phyloP scores from a whole-genome alignment of 805 yeast genomes.

The Metschnikowia chrysomelidarum region DNA sequence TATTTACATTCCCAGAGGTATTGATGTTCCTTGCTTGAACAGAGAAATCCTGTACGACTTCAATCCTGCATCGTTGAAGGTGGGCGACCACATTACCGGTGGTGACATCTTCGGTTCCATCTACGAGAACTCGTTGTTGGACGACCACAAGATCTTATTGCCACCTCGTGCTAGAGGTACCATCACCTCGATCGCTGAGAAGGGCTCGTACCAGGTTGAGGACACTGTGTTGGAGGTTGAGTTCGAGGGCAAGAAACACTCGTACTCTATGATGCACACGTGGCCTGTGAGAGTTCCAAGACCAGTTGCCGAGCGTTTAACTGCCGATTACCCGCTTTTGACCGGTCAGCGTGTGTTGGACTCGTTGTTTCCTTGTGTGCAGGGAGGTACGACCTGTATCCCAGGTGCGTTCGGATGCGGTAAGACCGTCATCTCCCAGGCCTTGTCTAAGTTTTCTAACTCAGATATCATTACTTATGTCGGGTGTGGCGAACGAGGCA shows the following conservation, averaged over 20 bases:
- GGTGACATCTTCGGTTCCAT: constrained; percentile 96
- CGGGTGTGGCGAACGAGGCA: constrained; percentile 93
- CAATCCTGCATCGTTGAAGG: constrained; percentile 72
- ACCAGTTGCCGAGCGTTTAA: constrained; percentile 91
- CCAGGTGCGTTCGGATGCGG: constrained; percentile 99
- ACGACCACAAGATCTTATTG: constrained; percentile 88
- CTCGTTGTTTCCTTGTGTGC: constrained; percentile 97
- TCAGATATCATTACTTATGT: constrained; percentile 95
- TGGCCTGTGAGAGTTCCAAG: constrained; percentile 99
- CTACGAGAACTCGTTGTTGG: constrained; percentile 88
- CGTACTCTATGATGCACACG: constrained; percentile 93
- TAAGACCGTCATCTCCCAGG: constrained; percentile 96
- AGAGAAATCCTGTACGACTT: constrained; percentile 83
- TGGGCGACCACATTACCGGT: constrained; percentile 97
- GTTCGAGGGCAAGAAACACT: constrained; percentile 79
- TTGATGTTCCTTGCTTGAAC: constrained; percentile 91
- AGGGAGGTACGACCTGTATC: constrained; percentile 99
- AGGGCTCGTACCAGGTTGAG: constrained; percentile 89
- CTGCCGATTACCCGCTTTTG: constrained; percentile 92
- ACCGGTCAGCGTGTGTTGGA: constrained; percentile 99
- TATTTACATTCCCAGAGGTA: constrained; percentile 98
- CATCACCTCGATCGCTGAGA: constrained; percentile 79
- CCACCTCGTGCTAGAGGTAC: constrained; percentile 99
- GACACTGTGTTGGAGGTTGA: constrained; percentile 91
- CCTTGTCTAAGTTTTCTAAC: constrained; percentile 94